Evolutionary conservation across 2,329 filamentous ascomycete species (phyloP).

Genomic region (Verticillium albo-atrum): DNA sequence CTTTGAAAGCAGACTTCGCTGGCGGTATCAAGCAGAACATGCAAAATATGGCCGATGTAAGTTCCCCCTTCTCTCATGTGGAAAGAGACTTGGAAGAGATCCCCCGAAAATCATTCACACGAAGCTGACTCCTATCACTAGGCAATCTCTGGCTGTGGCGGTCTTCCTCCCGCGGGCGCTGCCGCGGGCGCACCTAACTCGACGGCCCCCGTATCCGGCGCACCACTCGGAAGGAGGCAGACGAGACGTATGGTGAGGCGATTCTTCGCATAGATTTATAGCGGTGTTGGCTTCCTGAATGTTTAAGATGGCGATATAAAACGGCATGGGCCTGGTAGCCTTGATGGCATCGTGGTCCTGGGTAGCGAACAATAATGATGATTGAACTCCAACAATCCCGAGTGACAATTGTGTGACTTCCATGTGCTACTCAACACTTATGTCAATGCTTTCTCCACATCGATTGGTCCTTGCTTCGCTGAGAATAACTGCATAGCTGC

Average conservation of each 20-base stretch:
- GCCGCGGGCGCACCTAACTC: background rate
- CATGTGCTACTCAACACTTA: no score
- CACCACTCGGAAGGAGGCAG: background rate
- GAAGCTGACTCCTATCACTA: background rate
- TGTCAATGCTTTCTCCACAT: no score
- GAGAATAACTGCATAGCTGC: no score
- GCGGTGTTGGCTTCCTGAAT: no score
- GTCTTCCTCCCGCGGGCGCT: background rate
- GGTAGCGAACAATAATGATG: no score
- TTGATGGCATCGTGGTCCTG: no score
- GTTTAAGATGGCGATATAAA: no score
- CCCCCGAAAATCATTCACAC: background rate
- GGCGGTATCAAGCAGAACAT: slow-evolving; percentile 12
- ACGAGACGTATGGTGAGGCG: background rate
- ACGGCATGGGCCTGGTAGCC: no score
- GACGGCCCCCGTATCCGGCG: background rate
- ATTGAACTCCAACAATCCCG: no score
- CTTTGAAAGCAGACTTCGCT: slow-evolving; percentile 7
- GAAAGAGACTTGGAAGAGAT: no score
- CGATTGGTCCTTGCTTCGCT: no score
- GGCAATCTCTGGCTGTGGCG: background rate
- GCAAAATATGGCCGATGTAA: slow-evolving; percentile 9
- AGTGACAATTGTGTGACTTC: no score
- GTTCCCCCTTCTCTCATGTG: background rate
- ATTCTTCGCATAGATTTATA: background rate